Percentiles rank a stretch among this genome's conserved stretches.
Evolutionary conservation across 116 monocot species (phyloP).

Genomic region (Trichopus zeylanicus): DNA sequence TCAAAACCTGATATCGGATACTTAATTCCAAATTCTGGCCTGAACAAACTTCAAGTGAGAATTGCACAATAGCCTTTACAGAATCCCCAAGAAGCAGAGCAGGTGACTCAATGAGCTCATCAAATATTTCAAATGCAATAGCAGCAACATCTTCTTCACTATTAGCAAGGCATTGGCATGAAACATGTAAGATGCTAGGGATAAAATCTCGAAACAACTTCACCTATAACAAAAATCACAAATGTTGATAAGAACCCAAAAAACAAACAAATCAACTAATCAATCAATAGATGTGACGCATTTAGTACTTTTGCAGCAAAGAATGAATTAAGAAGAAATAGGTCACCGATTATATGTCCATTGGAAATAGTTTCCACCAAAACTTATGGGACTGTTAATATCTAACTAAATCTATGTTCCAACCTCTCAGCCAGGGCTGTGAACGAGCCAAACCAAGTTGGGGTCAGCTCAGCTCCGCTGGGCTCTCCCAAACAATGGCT

Average conservation of each 20-base stretch:
- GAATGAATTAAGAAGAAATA: too few species aligned
- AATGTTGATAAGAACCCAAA: not conserved
- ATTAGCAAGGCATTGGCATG: constrained; percentile 86
- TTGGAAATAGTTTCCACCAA: too few species aligned
- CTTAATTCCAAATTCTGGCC: constrained; percentile 71
- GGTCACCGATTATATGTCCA: too few species aligned
- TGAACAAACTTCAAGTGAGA: constrained; percentile 96
- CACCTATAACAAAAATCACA: constrained; percentile 39
- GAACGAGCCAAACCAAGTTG: too few species aligned
- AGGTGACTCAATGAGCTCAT: constrained; percentile 96
- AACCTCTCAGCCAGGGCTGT: too few species aligned
- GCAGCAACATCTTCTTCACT: constrained; percentile 89
- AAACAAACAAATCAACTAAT: too few species aligned
- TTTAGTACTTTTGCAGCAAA: not conserved
- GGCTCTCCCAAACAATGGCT: too few species aligned
- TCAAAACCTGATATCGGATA: constrained; percentile 72
- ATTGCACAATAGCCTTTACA: constrained; percentile 82
- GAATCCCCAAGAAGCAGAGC: constrained; percentile 95
- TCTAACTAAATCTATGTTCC: too few species aligned
- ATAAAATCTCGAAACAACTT: constrained; percentile 84
- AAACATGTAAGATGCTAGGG: constrained; percentile 87
- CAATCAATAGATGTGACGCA: too few species aligned
- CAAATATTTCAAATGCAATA: constrained; percentile 98
- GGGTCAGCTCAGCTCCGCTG: too few species aligned
- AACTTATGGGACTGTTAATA: too few species aligned